Evolutionary conservation across 2,329 filamentous ascomycete species (phyloP), one percentile per base, ranked within the genome.

Genomic region (Aspergillus sergii): DNA sequence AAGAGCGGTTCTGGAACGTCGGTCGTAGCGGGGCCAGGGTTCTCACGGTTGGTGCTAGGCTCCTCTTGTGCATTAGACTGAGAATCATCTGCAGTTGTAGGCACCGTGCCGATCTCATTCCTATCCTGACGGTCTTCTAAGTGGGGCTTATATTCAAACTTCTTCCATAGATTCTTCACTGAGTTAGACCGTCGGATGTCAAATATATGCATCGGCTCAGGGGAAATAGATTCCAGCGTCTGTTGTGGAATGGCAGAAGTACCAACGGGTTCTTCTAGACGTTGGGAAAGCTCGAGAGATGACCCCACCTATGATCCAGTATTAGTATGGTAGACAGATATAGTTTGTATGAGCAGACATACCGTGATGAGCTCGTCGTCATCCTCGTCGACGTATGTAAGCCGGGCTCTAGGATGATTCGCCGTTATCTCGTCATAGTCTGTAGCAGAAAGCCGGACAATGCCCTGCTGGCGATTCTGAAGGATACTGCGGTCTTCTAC

Each of bases 381-480:
- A 64, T 83, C 80, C 32, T 81, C 78, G 68, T 83, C 81, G 59
- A 79, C 56, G 63, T 83, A 83, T 23, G 72, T 79, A 51, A 83
- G 66, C 39, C 72, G 75, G 14, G 80, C 80, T 46, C 77, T 74
- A 26, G 81, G 81, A 68, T 80, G 69, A 55, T 68, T 74, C 21
- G 70, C 69, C 41, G 81, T 73, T 55, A 81, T 75, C 26, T 73
- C 69, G 71, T 83, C 79, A 59, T 83, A 83, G 56, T 81, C 76
- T 16, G 72, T 67, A 28, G 73, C 71, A 48, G 79, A 78, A 61
- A 83, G 70, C 56, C 76, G 76, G 39, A 83, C 76, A 46, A 80
- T 68, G 12, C 73, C 76, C 48, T 72, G 68, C 57, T 68, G 69
- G 58, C 41, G 32, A 55, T 12, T 26, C 16, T 63, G 57, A 39